Evolutionary conservation across 176 grass and related monocot species (phyloP), one percentile per base, ranked within the genome.

Genomic region (Rhynchospora pubera): DNA sequence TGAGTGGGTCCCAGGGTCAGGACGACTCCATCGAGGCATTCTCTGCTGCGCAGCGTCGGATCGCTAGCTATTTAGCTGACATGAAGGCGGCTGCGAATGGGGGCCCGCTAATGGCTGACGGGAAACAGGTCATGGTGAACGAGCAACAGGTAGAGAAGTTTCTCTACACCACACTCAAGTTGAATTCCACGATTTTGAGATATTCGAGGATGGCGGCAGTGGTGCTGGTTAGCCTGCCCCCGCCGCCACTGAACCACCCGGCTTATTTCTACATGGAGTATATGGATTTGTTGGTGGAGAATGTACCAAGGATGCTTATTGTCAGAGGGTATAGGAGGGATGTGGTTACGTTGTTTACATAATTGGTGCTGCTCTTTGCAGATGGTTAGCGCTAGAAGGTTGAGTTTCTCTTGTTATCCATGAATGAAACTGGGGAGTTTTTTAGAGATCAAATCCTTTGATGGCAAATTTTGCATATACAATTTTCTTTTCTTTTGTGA

Each of bases 221-320:
- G 47, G 96, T 99, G 82, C 90, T 99, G 16, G 96, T 99, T 84
- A 99, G 96, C 84, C 96, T 99, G 2, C 91, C 92, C 1, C 96
- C 92, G 0, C 92, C 92, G 68, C 96, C 96, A 12, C 53, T 95
- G 44, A 91, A 93, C 75, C 96, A 95, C 57, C 91, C 96, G 5
- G 79, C 96, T 1, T 95, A 99, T 86, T 99, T 95, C 59, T 99
- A 99, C 70, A 99, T 98, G 92, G 96, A 98, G 76, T 98, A 98
- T 76, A 95, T 99, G 96, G 96, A 99, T 87, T 82, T 99, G 70
- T 85, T 99, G 52, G 96, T 99, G 62, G 96, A 99, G 78, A 99
- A 99, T 64, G 92, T 99, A 72, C 90, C 96, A 13, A 91, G 96
- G 22, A 91, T 99, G 92, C 79, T 99, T 80, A 95, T 99, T 80